Evolutionary conservation across 257 asterid species (phyloP).

Genomic region (Solanum lycopersicoides): DNA sequence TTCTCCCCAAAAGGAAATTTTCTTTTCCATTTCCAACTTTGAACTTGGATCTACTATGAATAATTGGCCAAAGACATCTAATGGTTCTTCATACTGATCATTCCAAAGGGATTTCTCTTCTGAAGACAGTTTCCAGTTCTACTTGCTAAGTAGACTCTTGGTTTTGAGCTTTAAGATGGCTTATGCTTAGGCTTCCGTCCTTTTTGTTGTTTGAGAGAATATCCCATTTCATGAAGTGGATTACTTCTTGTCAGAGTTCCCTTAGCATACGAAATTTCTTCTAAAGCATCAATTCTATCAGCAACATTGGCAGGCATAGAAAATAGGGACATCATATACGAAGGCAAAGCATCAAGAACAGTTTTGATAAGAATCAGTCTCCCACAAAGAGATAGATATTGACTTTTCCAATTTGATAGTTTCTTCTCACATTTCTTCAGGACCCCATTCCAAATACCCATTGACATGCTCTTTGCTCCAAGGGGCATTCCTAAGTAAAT

Average conservation of each 20-base stretch:
- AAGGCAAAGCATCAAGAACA: neutral
- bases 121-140: neutral
- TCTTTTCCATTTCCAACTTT: neutral
- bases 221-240: neutral
- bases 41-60: neutral
- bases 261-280: neutral
- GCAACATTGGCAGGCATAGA: neutral
- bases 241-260: neutral
- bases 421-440: neutral
- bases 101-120: neutral
- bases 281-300: neutral
- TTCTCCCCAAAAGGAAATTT: neutral
- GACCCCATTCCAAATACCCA: neutral
- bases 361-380: neutral
- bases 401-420: neutral
- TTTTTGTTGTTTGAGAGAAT: neutral
- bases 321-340: neutral
- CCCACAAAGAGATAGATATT: neutral
- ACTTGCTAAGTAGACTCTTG: neutral
- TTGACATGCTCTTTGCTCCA: neutral
- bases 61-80: neutral
- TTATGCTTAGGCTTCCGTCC: neutral
- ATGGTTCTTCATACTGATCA: neutral
- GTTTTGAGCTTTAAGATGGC: neutral
- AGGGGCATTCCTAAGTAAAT: neutral